These are phyloP conservation scores for Trametes cubensis DNA, from an alignment of 768 basidiomycete genomes.

Conservation along the genomic window DNA sequence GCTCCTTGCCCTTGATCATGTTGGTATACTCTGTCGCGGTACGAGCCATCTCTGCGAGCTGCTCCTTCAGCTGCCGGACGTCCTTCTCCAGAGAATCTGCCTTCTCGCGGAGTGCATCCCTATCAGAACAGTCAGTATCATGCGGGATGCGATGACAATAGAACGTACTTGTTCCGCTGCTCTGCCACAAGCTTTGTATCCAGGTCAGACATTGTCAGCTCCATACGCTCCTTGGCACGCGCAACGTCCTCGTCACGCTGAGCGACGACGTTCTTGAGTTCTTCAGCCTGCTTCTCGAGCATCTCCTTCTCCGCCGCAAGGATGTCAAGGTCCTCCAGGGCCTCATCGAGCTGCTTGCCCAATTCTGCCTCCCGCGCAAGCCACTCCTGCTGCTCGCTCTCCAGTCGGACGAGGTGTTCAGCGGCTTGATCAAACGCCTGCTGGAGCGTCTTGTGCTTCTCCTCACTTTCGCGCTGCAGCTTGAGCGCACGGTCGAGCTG, in stretches of 20 bases:
- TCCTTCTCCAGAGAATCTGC: constrained; percentile 66
- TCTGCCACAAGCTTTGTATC: constrained; percentile 73
- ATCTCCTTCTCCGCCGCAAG: constrained; percentile 63
- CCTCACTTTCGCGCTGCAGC: constrained; percentile 77
- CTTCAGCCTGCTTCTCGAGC: constrained; percentile 65
- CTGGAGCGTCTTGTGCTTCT: constrained; percentile 71
- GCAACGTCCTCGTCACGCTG: constrained; percentile 82
- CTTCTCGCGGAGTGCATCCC: constrained; percentile 65
- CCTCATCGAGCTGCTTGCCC: constrained; percentile 53
- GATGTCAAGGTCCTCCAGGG: constrained; percentile 60
- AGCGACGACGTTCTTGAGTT: constrained; percentile 65
- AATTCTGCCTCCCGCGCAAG: constrained; percentile 64
- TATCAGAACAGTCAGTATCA: constrained; percentile 32
- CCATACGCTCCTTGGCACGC: constrained; percentile 75
- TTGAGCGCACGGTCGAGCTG: constrained; percentile 82
- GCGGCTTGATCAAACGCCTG: constrained; percentile 83
- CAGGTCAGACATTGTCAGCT: constrained; percentile 62
- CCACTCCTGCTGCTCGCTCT: constrained; percentile 76
- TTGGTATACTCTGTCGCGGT: constrained; percentile 75
- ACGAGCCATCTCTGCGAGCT: constrained; percentile 76
- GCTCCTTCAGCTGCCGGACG: constrained; percentile 70
- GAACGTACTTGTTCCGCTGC: constrained; percentile 59
- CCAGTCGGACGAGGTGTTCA: constrained; percentile 81
- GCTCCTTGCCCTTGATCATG: constrained; percentile 78
- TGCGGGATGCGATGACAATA: not conserved